These are phyloP conservation scores for Rhododendron vialii DNA, from an alignment of 148 eudicot species.

Conservation along the genomic window DNA sequence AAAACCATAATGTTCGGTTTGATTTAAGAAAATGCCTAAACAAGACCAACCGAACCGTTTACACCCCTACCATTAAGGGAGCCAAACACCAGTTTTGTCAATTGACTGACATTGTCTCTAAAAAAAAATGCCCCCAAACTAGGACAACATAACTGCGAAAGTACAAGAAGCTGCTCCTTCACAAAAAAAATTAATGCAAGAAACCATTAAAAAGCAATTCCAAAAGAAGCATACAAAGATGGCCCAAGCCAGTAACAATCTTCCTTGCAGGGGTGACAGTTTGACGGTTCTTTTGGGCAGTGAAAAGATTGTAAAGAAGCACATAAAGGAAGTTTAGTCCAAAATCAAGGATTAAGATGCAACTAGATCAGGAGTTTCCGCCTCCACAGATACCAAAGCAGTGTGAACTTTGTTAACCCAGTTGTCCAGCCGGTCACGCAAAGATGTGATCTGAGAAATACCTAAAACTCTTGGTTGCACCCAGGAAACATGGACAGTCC, in stretches of 20 bases:
- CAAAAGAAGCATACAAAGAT: constrained; percentile 14
- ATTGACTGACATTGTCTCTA: neutral
- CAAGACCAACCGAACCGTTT: neutral
- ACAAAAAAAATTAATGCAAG: constrained; percentile 3
- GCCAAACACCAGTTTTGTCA: neutral
- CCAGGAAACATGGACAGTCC: constrained; percentile 89
- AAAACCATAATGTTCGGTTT: neutral
- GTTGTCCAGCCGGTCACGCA: constrained; percentile 69
- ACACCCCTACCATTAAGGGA: neutral
- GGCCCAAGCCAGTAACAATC: constrained; percentile 6
- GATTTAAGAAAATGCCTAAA: neutral
- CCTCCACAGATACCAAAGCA: constrained; percentile 81
- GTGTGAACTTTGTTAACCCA: constrained; percentile 90
- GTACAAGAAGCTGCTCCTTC: constrained; percentile 7
- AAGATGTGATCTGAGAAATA: constrained; percentile 62
- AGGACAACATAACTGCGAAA: neutral
- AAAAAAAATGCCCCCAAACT: neutral
- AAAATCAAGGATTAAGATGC: constrained; percentile 33
- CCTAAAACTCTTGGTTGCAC: constrained; percentile 96
- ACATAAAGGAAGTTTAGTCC: neutral
- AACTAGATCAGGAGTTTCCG: constrained; percentile 88
- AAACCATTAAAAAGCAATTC: neutral
- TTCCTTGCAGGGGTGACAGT: neutral
- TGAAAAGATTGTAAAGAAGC: constrained; percentile 20
- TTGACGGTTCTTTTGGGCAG: neutral